Conservation (phyloP, 208 protist species). For the Perkinsela sp. region DNA sequence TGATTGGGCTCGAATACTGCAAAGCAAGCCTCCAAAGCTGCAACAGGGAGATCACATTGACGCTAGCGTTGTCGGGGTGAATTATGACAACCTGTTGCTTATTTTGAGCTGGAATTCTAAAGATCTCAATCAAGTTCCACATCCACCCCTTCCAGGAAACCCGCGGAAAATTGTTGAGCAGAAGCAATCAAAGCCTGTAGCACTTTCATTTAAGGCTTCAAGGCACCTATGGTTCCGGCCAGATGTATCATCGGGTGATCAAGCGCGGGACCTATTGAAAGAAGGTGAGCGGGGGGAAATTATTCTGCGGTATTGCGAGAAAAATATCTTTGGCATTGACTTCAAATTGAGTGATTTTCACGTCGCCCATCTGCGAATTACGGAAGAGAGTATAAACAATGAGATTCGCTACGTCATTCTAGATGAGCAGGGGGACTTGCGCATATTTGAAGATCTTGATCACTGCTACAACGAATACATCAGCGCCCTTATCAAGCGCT, state of each 20-base stretch:
- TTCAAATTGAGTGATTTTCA: neutral
- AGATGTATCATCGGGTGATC: neutral
- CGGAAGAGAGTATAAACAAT: neutral
- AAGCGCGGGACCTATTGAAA: neutral
- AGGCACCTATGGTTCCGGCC: neutral
- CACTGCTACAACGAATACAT: neutral
- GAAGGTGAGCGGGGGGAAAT: neutral
- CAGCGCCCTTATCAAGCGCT: neutral
- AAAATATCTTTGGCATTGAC: neutral
- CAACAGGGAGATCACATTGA: neutral
- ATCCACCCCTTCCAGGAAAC: neutral
- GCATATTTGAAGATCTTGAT: neutral
- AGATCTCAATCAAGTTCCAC: neutral
- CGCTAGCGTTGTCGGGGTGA: neutral
- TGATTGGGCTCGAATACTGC: neutral
- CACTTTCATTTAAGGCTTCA: neutral
- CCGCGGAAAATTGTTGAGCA: neutral
- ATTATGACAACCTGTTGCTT: neutral
- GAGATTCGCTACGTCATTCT: neutral
- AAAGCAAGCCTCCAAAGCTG: neutral
- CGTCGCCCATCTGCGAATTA: neutral
- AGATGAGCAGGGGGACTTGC: neutral
- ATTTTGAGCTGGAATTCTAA: neutral
- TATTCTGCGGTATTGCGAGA: neutral
- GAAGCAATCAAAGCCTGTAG: neutral